These are phyloP conservation scores for Singerocomus rubriflavus DNA, from an alignment of 1,284 basidiomycete species.

Conservation along the genomic window DNA sequence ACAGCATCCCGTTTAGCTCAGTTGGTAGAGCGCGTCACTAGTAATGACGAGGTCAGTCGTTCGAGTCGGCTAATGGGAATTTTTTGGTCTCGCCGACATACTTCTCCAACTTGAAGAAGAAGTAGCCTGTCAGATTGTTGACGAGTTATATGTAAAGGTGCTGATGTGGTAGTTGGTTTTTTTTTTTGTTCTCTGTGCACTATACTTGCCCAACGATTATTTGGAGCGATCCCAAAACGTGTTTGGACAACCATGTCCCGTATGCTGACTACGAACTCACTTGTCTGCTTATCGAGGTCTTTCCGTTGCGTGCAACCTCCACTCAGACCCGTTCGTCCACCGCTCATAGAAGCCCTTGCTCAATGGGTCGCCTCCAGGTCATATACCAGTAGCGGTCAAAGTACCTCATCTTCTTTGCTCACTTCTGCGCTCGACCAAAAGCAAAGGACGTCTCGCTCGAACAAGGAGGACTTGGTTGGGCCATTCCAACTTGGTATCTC, in stretches of 20 bases:
- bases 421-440: conserved; percentile 66
- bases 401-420: conserved; percentile 53
- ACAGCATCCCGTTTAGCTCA: conserved; percentile 46
- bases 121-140: neutral
- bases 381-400: conserved; percentile 48
- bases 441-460: conserved; percentile 36
- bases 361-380: conserved; percentile 23
- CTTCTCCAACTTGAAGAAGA: neutral
- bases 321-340: neutral
- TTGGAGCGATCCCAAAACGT: neutral
- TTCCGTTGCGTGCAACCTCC: conserved; percentile 4
- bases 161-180: neutral
- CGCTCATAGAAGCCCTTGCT: neutral
- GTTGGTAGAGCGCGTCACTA: conserved; percentile 61
- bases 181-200: neutral
- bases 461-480: conserved; percentile 62
- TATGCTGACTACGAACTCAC: conserved; percentile 17
- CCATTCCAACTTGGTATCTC: conserved; percentile 81
- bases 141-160: too few relatives aligned
- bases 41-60: conserved; percentile 55
- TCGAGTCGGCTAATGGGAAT: conserved; percentile 51
- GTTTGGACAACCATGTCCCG: neutral
- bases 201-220: neutral
- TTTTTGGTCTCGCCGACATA: conserved; percentile 3
- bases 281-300: conserved; percentile 7